Evolutionary conservation across 306 rosid genomes (phyloP), one percentile per base, ranked within the genome.

Genomic region (Cucumis hystrix): DNA sequence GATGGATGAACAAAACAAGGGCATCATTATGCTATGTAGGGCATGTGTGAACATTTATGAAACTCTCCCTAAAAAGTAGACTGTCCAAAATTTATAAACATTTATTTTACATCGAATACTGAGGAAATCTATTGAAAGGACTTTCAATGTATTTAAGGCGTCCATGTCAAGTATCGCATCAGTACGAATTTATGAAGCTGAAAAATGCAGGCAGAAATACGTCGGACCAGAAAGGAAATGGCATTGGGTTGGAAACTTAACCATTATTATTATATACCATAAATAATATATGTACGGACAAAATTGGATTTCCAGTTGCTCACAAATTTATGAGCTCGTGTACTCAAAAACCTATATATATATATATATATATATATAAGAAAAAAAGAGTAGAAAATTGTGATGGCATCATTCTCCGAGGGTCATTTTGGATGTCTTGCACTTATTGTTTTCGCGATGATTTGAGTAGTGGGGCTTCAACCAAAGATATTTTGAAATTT

Each of bases 211-310:
- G 30, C 40, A 25, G 18, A 20, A 23, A 60, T 60, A 25, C 10
- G 65, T 60, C 23, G 21, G 5, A 13, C 17, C 0, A 4, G 65
- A 60, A 8, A 4, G 66, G 66, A 60, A 14, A 60, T 12, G 40
- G 40, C 40, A 62, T 7, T 62, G 67, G 43, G 68, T 65, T 37
- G 47, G 15, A 4, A 17, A 63, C 57, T 52, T 52, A 2, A 71
- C 15, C 75, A 21, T 45, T 73, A 54, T 73, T 28, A 72, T 51
- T 73, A 73, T 73, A 73, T 73, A 12, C 62, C 63, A 73, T 73
- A 73, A 73, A 54, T 33, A 72, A 73, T 52, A 54, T 73, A 73
- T 80, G 82, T 73, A 80, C 45, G 74, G 57, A 80, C 82, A 80
- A 63, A 80, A 75, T 75, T 75, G 67, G 64, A 75, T 59, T 39